phyloP scores from a whole-genome alignment of 495 filamentous ascomycete genomes.

The Hypomontagnella submonticulosa region DNA sequence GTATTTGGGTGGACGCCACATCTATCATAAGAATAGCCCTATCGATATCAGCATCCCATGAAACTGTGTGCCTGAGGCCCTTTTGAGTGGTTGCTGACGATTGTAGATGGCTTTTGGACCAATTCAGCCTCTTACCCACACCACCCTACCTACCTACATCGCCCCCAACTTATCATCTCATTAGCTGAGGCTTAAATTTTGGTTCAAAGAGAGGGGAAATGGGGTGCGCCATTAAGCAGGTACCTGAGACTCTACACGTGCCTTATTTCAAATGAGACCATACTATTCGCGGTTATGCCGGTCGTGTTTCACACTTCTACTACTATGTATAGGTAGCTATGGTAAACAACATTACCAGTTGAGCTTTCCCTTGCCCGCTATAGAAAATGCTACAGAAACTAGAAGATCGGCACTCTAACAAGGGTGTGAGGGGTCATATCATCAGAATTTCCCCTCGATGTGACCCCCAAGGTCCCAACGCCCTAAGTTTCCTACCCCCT shows the following conservation, averaged over 20 bases:
- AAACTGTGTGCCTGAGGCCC: conserved; percentile 8
- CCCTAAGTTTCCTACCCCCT: too few relatives aligned
- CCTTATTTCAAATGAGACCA: conserved; percentile 5
- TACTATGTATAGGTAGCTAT: conserved; percentile 7
- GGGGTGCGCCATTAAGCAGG: neutral
- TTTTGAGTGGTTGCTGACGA: neutral
- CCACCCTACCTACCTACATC: conserved; percentile 3
- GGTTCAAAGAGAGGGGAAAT: neutral
- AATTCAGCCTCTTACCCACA: conserved; percentile 2
- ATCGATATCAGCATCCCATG: conserved; percentile 19
- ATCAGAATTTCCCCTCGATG: conserved; percentile 7
- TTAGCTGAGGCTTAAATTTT: conserved; percentile 9
- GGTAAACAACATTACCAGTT: conserved; percentile 5
- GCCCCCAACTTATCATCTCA: neutral
- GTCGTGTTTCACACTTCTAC: neutral
- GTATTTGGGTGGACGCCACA: conserved; percentile 1
- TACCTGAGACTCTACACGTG: neutral
- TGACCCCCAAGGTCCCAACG: neutral
- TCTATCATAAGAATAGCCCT: conserved; percentile 7
- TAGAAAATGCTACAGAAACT: too few relatives aligned
- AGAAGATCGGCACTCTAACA: neutral
- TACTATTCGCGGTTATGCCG: neutral
- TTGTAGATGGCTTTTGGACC: neutral
- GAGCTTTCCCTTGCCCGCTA: neutral
- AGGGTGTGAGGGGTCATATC: neutral